phyloP scores from a whole-genome alignment of 2,329 filamentous ascomycete genomes.

The Aspergillus fumigatiaffinis region DNA sequence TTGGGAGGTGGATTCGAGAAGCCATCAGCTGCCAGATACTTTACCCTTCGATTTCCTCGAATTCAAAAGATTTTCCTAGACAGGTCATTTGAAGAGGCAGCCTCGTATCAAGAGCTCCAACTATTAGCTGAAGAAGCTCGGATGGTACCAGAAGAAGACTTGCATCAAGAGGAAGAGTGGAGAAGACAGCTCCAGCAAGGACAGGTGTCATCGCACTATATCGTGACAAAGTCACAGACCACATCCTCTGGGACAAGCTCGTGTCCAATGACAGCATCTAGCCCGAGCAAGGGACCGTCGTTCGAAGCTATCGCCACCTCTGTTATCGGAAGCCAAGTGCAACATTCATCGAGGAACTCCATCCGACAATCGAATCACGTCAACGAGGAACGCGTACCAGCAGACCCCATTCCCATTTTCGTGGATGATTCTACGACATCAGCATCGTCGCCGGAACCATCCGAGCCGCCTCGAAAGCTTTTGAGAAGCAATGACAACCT shows the following conservation, averaged over 20 bases:
- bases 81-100: conserved; percentile 63
- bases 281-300: background rate
- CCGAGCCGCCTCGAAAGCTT: background rate
- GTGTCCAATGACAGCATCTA: conserved; percentile 6
- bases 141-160: conserved; percentile 47
- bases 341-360: background rate
- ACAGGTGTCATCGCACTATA: conserved; percentile 34
- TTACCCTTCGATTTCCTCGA: conserved; percentile 70
- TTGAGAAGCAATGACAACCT: conserved; percentile 22
- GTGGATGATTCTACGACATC: conserved; percentile 13
- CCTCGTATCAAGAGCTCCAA: conserved; percentile 68
- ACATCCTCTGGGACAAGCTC: conserved; percentile 18
- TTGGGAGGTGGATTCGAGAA: conserved; percentile 77
- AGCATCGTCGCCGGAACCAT: background rate
- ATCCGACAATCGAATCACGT: background rate
- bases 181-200: conserved; percentile 56
- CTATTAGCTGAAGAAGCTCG: conserved; percentile 58
- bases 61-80: conserved; percentile 76
- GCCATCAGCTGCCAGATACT: conserved; percentile 64
- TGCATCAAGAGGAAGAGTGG: conserved; percentile 62
- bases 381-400: background rate
- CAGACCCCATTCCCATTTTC: conserved; percentile 15
- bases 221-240: conserved; percentile 22
- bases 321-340: background rate
- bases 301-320: background rate